Base-by-base conservation (phyloP, 805 yeast genomes). In the Torulaspora quercuum region DNA sequence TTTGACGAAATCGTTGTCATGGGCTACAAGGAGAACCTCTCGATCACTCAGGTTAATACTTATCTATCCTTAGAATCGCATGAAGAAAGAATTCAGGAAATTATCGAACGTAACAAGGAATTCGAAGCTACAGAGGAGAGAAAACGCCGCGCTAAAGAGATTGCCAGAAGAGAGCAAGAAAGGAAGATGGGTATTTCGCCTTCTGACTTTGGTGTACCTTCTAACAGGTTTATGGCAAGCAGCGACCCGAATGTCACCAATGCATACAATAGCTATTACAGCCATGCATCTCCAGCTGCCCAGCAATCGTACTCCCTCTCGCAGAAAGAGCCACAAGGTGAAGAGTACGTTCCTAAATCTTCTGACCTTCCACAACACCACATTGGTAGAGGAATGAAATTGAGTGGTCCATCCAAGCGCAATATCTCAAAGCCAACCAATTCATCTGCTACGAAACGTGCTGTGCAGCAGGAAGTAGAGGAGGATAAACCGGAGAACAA, bases 61-160 rank as follows among this genome's bases (percentile, higher is more conserved):
- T 90, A 85, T 65, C 70, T 92, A 68, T 90, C 87, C 59, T 90
- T 92, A 97, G 97, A 92, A 65, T 84, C 95, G 25, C 97, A 92
- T 61, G 98, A 92, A 66, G 99, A 92, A 67, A 90, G 86, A 70
- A 90, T 94, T 57, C 97, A 92, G 70, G 97, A 92, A 61, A 89
- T 92, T 60, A 92, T 92, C 53, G 97, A 87, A 66, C 80, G 89
- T 63, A 92, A 92, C 70, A 92, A 92, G 67, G 98, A 92, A 67
- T 68, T 85, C 54, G 98, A 90, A 64, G 98, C 98, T 25, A 80
- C 86, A 37, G 98, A 92, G 66, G 96, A 90, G 65, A 82, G 97
- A 65, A 90, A 90, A 68, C 83, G 94, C 65, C 80, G 86, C 60
- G 97, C 97, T 33, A 86, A 83, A 62, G 94, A 84, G 57, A 81